A percentile compares a stretch with the other conserved stretches of the same genome.
These are phyloP conservation scores for Typha latifolia DNA, from an alignment of 176 grass and related monocot genomes.

Conservation along the genomic window DNA sequence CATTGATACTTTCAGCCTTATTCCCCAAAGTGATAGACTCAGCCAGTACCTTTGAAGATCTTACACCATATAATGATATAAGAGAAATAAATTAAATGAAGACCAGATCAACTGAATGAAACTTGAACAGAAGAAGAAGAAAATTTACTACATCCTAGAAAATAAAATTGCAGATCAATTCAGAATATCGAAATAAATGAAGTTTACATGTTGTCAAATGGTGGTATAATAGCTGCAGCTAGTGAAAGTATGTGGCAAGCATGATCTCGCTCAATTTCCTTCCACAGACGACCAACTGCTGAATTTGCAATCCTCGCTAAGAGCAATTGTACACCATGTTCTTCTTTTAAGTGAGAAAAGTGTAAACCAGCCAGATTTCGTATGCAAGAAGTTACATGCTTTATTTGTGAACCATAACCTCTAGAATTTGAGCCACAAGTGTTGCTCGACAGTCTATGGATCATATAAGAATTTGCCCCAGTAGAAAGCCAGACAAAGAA, in stretches of 20 bases:
- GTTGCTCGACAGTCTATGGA: conserved; percentile 28
- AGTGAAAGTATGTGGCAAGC: conserved; percentile 54
- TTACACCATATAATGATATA: conserved; percentile 28
- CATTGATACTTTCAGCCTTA: conserved; percentile 19
- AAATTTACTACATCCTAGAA: conserved; percentile 2
- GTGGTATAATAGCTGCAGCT: conserved; percentile 41
- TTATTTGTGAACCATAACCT: conserved; percentile 35
- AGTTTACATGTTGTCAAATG: conserved; percentile 68
- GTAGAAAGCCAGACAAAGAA: conserved; percentile 56
- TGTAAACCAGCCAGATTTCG: conserved; percentile 50
- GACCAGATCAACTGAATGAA: conserved; percentile 7
- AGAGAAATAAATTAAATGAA: conserved; percentile 14
- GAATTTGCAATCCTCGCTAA: conserved; percentile 51
- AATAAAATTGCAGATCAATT: conserved; percentile 4
- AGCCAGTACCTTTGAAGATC: conserved; percentile 65
- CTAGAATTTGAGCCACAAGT: conserved; percentile 32
- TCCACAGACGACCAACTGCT: conserved; percentile 40
- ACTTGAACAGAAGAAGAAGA: conserved; percentile 3
- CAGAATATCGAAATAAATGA: neutral
- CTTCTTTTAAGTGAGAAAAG: conserved; percentile 35
- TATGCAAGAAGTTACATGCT: conserved; percentile 32
- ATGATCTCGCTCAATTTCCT: conserved; percentile 38
- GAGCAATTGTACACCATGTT: conserved; percentile 38
- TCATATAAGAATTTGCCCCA: conserved; percentile 39
- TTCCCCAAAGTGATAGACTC: conserved; percentile 45